phyloP scores from a whole-genome alignment of 495 filamentous ascomycete species.

The Cryomyces minteri region DNA sequence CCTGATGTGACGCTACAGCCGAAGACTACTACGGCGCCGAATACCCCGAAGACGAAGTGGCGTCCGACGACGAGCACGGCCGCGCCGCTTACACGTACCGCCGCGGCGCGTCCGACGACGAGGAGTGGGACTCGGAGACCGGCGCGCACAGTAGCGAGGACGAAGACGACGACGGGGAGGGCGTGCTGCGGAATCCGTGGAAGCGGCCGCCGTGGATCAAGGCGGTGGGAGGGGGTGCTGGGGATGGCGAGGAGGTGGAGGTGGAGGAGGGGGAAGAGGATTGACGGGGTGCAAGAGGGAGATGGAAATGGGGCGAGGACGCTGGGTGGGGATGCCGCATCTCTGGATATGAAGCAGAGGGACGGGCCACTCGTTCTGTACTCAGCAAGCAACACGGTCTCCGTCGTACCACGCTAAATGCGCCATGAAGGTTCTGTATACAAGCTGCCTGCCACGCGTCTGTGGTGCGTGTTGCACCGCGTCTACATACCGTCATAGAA shows the following conservation, averaged over 20 bases:
- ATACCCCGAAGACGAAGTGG: conserved; percentile 48
- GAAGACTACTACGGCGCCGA: conserved; percentile 49
- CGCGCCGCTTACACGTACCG: conserved; percentile 30
- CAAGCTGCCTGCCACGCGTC: too few species aligned
- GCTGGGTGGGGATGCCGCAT: too few species aligned
- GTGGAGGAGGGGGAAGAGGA: too few species aligned
- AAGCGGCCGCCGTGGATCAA: not conserved
- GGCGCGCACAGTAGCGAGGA: conserved; percentile 27
- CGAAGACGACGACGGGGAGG: conserved; percentile 2
- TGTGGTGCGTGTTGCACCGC: too few species aligned
- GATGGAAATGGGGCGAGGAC: too few species aligned
- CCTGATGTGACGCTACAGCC: conserved; percentile 20
- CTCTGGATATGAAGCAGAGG: too few species aligned
- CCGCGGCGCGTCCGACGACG: conserved; percentile 30
- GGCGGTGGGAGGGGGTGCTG: not conserved
- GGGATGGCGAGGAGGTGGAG: not conserved
- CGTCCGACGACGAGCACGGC: conserved; percentile 35
- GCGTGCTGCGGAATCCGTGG: conserved; percentile 1
- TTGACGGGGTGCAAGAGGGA: too few species aligned
- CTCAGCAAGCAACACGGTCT: too few species aligned
- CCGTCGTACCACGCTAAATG: too few species aligned
- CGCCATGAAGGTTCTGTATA: too few species aligned
- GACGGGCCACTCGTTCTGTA: too few species aligned
- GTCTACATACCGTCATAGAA: too few species aligned
- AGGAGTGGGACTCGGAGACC: conserved; percentile 33